Conservation (phyloP, 179 eudicot species). For the Beta lomatogona region DNA sequence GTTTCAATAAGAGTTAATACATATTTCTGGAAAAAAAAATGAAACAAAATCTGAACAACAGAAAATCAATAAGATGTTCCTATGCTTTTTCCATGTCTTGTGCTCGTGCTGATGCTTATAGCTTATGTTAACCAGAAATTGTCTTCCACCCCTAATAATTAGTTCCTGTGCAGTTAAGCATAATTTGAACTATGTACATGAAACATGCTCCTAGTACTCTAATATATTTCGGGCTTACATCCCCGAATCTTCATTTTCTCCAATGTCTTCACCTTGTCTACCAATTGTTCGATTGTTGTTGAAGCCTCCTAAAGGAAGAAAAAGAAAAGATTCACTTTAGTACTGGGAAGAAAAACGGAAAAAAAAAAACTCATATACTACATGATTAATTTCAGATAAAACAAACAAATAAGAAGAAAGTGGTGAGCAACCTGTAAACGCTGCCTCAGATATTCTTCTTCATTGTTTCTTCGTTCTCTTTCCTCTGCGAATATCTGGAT, state of each 20-base stretch:
- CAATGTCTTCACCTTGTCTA: constrained; percentile 43
- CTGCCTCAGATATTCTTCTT: constrained; percentile 39
- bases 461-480: constrained; percentile 47
- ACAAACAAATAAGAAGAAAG: neutral
- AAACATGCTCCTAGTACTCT: neutral
- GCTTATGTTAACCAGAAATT: neutral
- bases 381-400: neutral
- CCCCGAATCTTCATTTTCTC: constrained; percentile 29
- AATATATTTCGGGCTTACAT: constrained; percentile 18
- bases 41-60: no score
- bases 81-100: neutral
- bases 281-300: constrained; percentile 44
- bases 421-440: constrained; percentile 32
- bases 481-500: constrained; percentile 53
- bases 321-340: neutral
- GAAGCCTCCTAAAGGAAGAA: constrained; percentile 46
- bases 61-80: neutral
- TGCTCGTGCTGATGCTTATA: neutral
- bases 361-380: neutral
- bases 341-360: neutral
- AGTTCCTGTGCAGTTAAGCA: neutral
- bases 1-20: neutral
- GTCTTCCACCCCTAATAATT: neutral
- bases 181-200: neutral
- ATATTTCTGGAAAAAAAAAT: neutral